A percentile compares a stretch with the other conserved stretches of the same genome.
Evolutionary conservation across 2,329 filamentous ascomycete species (phyloP).

Genomic region (Phyllosticta ampelicida): DNA sequence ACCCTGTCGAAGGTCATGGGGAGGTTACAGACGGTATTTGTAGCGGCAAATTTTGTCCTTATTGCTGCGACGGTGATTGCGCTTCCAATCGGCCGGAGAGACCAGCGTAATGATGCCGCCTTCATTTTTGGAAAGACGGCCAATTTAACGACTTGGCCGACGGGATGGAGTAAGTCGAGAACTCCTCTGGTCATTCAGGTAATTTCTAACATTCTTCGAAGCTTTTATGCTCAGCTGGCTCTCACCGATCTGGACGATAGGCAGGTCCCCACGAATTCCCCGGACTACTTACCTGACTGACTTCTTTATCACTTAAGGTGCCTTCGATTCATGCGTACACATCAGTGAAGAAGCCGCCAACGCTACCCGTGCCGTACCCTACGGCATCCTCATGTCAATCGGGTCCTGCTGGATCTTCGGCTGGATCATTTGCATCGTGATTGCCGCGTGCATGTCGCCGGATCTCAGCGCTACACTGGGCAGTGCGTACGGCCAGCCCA

Average conservation of each 20-base stretch:
- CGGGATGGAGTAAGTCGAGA: conserved; percentile 17
- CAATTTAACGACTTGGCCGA: conserved; percentile 46
- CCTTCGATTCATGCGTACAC: conserved; percentile 47
- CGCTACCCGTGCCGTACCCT: conserved; percentile 48
- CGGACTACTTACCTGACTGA: background rate
- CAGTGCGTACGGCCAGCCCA: conserved; percentile 47
- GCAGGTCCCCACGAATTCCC: conserved; percentile 8
- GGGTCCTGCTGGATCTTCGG: conserved; percentile 47
- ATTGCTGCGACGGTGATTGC: conserved; percentile 44
- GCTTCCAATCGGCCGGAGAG: conserved; percentile 17
- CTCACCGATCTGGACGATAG: conserved; percentile 50
- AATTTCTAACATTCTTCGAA: conserved; percentile 39
- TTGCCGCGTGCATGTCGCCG: conserved; percentile 46
- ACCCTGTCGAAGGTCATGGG: conserved; percentile 47
- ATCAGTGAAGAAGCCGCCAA: conserved; percentile 53
- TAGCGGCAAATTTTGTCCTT: conserved; percentile 45
- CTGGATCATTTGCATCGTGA: conserved; percentile 46
- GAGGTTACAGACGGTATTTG: conserved; percentile 47
- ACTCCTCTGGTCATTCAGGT: background rate
- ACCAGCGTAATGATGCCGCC: conserved; percentile 17
- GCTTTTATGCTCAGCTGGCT: conserved; percentile 52
- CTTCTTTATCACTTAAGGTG: conserved; percentile 13
- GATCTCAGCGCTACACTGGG: conserved; percentile 40
- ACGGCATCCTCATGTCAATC: conserved; percentile 49
- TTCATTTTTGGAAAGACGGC: conserved; percentile 48